Conservation (phyloP, 257 asterid species). For the Solanum medicagineum region DNA sequence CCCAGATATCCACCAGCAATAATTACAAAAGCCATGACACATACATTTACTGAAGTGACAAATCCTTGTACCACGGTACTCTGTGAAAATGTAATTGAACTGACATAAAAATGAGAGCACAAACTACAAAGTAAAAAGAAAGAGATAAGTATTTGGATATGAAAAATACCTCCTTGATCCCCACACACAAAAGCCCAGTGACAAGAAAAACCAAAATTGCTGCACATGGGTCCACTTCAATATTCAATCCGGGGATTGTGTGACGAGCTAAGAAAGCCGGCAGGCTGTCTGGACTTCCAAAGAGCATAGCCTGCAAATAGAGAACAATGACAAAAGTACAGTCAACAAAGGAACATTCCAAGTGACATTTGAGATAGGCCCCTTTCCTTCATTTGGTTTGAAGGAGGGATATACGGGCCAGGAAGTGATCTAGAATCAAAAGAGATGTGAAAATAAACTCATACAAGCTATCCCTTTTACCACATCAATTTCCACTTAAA, state of each 20-base stretch:
- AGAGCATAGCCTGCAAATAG: constrained; percentile 61
- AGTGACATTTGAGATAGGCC: not conserved
- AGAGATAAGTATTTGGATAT: not conserved
- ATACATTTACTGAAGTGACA: constrained; percentile 67
- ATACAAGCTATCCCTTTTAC: not conserved
- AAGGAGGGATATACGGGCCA: not conserved
- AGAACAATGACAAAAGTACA: not conserved
- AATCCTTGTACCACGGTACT: constrained; percentile 88
- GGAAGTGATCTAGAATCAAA: not conserved
- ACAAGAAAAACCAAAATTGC: constrained; percentile 66
- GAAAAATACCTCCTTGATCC: constrained; percentile 76
- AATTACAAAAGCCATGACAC: constrained; percentile 89
- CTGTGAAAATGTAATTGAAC: constrained; percentile 24
- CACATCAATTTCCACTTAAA: not conserved
- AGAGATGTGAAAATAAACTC: not conserved
- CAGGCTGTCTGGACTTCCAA: constrained; percentile 79
- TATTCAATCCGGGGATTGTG: constrained; percentile 65
- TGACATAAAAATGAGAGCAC: not conserved
- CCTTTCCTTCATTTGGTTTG: not conserved
- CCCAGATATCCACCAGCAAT: constrained; percentile 93
- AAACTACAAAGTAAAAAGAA: not conserved
- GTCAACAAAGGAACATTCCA: not conserved
- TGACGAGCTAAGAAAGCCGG: constrained; percentile 76
- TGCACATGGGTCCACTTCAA: constrained; percentile 90
- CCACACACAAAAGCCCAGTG: constrained; percentile 74